Percentiles rank a stretch among this genome's conserved stretches.
These are phyloP conservation scores for Hordeum pubiflorum DNA, from an alignment of 202 grass and related monocot genomes.

Conservation along the genomic window DNA sequence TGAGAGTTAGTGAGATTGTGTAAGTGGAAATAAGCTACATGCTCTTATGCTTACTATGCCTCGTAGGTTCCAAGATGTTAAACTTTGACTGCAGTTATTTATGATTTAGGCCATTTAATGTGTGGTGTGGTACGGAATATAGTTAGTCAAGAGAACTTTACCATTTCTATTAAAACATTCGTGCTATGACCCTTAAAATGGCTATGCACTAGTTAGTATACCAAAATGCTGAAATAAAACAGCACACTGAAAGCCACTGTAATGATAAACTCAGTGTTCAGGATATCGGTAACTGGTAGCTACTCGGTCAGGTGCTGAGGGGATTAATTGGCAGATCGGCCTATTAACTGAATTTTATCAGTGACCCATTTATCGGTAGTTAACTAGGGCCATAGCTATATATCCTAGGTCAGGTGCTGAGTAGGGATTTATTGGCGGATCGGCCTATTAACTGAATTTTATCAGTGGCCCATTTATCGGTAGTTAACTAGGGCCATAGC, in stretches of 20 bases:
- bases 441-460: too few relatives aligned
- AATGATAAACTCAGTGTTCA: too few relatives aligned
- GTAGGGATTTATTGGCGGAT: too few relatives aligned
- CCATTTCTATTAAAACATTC: constrained; percentile 4
- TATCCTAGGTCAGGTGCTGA: too few relatives aligned
- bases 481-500: too few relatives aligned
- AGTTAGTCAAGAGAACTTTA: background rate
- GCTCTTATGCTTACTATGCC: constrained; percentile 5
- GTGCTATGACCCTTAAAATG: background rate
- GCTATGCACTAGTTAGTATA: background rate
- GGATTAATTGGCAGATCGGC: too few relatives aligned
- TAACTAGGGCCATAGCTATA: too few relatives aligned
- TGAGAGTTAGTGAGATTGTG: background rate
- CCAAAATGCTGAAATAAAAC: background rate
- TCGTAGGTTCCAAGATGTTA: background rate
- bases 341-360: too few relatives aligned
- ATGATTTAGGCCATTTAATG: background rate
- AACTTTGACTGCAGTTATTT: background rate
- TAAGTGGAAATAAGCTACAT: constrained; percentile 3
- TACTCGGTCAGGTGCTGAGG: too few relatives aligned
- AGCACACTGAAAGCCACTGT: background rate
- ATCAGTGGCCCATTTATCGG: too few relatives aligned
- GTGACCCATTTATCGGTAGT: too few relatives aligned
- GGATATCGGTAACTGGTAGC: too few relatives aligned
- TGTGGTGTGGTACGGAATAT: constrained; percentile 3